Base-by-base conservation (phyloP, 2,329 filamentous ascomycete genomes). In the Venturia carpophila region DNA sequence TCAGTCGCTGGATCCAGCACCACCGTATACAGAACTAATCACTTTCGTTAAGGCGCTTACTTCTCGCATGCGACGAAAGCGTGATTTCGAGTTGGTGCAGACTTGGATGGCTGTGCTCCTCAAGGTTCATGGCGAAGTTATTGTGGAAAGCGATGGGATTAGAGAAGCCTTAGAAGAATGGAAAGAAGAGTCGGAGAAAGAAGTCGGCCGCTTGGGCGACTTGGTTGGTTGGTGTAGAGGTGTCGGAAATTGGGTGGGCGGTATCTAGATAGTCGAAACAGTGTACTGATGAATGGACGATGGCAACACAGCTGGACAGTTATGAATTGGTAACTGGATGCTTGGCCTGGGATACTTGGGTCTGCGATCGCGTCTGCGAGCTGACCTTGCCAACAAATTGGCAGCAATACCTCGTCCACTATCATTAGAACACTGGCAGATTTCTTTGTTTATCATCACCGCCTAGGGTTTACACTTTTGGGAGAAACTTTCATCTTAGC, bases 101-200 rank as follows among this genome's bases (percentile, higher is more conserved):
- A 91, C 92, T 0, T 99, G 94, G 93, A 97, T 99, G 92, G 87
- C 89, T 1, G 93, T 97, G 0, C 96, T 97, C 72, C 74, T 99
- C 66, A 84, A 87, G 60, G 79, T 96, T 49, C 93, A 97, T 75
- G 82, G 82, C 7, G 86, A 88, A 67, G 77, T 82, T 9, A 60
- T 66, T 17, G 39, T 55, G 41, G 64, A 66, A 43, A 66, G 65
- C 37, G 11, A 27, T n/a, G 65, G 60, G 39, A 37, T 66, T 17
- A 64, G 62, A 52, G 34, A 42, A 30, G 62, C 41, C 17, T 56
- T 66, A 24, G 49, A 47, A 39, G 52, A 43, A 55, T 64, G 58
- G 60, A 42, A 56, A n/a, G n/a, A 24, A 21, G 60, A 49, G n/a
- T 41, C 37, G 9, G 45, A 63, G 43, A 39, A 47, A 45, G 64